Evolutionary conservation across 208 protist genomes (phyloP).

Genomic region (Phytomonas sp.): DNA sequence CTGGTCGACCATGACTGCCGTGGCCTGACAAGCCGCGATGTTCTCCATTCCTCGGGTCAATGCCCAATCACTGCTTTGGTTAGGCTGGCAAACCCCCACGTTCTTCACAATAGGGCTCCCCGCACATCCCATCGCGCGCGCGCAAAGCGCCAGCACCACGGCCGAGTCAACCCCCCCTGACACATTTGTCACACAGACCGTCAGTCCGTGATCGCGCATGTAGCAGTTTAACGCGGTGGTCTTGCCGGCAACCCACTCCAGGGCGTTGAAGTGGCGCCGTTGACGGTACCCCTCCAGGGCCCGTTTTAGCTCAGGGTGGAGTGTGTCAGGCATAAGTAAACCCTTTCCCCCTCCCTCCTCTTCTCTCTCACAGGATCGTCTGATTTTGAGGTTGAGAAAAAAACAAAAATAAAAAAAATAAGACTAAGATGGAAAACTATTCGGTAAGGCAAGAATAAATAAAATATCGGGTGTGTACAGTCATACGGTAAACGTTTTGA

Average conservation of each 20-base stretch:
- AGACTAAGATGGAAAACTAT: neutral
- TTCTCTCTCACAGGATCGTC: too few relatives aligned
- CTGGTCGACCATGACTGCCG: conserved; percentile 90
- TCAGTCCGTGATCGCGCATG: conserved; percentile 74
- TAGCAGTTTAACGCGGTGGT: conserved; percentile 89
- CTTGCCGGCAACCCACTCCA: conserved; percentile 83
- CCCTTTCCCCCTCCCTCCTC: too few relatives aligned
- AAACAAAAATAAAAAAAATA: neutral
- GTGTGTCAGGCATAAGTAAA: conserved; percentile 8
- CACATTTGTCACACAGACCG: conserved; percentile 84
- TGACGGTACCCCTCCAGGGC: conserved; percentile 62
- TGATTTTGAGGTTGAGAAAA: too few relatives aligned
- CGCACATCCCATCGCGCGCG: conserved; percentile 36
- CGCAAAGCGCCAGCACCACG: conserved; percentile 86
- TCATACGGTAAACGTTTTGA: neutral
- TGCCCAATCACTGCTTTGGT: conserved; percentile 87
- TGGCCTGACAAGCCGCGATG: conserved; percentile 63
- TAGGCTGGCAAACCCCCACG: conserved; percentile 91
- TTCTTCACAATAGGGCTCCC: conserved; percentile 84
- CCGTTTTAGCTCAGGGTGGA: conserved; percentile 59
- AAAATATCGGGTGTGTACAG: neutral
- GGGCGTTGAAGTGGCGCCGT: conserved; percentile 66
- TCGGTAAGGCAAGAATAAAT: neutral
- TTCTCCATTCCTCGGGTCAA: conserved; percentile 81
- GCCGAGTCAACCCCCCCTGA: conserved; percentile 94